phyloP scores from a whole-genome alignment of 768 basidiomycete species.

The Sarcodon aspratus region DNA sequence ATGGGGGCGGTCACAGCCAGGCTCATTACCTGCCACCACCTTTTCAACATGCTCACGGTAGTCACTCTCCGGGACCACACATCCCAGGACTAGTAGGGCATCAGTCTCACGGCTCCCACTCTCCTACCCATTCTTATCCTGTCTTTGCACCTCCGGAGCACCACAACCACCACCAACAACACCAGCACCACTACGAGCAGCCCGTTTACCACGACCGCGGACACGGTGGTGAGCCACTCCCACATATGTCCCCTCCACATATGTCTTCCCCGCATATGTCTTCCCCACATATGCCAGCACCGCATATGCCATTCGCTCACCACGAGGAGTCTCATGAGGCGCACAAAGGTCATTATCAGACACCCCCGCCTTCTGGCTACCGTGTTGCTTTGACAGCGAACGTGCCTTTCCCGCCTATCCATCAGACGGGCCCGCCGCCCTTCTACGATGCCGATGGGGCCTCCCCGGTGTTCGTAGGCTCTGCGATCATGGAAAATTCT shows the following conservation, averaged over 20 bases:
- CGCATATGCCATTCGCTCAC: not conserved
- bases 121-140: not conserved
- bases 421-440: slow-evolving; percentile 36
- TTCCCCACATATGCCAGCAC: not conserved
- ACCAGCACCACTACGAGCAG: not conserved
- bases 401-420: slow-evolving; percentile 30
- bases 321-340: not conserved
- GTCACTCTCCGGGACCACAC: too few species aligned
- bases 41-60: too few species aligned
- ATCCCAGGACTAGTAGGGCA: not conserved
- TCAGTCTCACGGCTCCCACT: not conserved
- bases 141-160: not conserved
- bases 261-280: not conserved
- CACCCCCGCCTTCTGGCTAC: slow-evolving; percentile 51
- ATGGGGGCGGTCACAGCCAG: slow-evolving; percentile 1
- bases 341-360: not conserved
- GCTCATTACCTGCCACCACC: not conserved
- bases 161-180: not conserved
- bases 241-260: not conserved
- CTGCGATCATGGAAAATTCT: slow-evolving; percentile 49
- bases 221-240: not conserved
- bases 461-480: slow-evolving; percentile 60
- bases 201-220: not conserved
- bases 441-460: slow-evolving; percentile 44
- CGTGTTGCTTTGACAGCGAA: slow-evolving; percentile 42